Evolutionary conservation across 352 stramenopile genomes (phyloP), one percentile per base, ranked within the genome.

Genomic region (Thalassiosira ordinaria): DNA sequence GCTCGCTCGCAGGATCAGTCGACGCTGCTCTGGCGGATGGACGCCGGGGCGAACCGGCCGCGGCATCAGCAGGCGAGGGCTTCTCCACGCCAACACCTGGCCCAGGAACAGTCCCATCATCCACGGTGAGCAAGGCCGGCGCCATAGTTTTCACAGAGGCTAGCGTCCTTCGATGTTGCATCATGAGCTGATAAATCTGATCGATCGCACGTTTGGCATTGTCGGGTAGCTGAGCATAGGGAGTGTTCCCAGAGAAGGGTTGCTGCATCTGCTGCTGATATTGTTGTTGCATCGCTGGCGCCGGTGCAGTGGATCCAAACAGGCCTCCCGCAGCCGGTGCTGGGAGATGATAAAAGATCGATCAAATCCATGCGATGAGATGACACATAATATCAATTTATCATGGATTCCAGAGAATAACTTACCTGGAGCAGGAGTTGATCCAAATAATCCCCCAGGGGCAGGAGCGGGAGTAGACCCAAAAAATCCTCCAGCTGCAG

Each of bases 111-210:
- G 55, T 14, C 1, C 0, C 20, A 20, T 60, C 20, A 44, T 80
- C 62, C 41, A 64, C 44, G 51, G 16, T 29, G 9, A 93, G 66
- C 14, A 89, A 66, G 18, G 79, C 75, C 16, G 88, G 88, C 22
- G 78, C 77, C 84, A 91, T 93, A 31, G 80, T 87, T 33, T 85
- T 76, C 3, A 93, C 78, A 27, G 78, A 60, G 7, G 84, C 59
- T 24, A 92, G 60, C 11, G 76, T 90, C 27, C 84, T 65, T 63
- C 85, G 86, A 74, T 93, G 86, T 27, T 87, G 76, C 82, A 92
- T 91, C 72, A 93, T 92, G 13, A 82, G 74, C 41, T 89, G 60
- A 68, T 93, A 82, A 16, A 93, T 85, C 39, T 60, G 63, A 84
- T 93, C 88, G 72, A 93, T 87, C 2, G 72, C 83, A 46, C 74